Evolutionary conservation across 2,329 filamentous ascomycete species (phyloP).

Genomic region (Paraphoma chrysanthemicola): DNA sequence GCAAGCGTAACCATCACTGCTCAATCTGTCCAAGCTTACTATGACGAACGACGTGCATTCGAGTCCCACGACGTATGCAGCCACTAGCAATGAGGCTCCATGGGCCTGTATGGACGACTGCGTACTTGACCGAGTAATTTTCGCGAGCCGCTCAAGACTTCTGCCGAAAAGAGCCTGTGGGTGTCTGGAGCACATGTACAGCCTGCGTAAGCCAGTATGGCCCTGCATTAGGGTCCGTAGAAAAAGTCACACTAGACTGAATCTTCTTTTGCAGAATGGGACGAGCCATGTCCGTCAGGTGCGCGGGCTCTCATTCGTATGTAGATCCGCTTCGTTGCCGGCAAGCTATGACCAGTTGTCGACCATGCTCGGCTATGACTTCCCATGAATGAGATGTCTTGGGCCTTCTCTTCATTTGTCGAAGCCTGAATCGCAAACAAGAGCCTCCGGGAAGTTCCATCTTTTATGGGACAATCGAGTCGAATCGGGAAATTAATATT

Average conservation of each 20-base stretch:
- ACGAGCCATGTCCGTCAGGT: neutral
- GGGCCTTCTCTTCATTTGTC: neutral
- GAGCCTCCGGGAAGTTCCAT: no score
- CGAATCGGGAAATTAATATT: no score
- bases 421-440: neutral
- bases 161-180: neutral
- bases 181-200: neutral
- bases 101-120: neutral
- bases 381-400: neutral
- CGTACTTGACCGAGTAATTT: neutral
- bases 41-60: neutral
- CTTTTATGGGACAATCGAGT: no score
- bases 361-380: neutral
- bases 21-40: neutral
- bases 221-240: neutral
- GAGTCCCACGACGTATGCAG: neutral
- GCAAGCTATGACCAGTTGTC: neutral
- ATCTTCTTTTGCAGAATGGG: neutral
- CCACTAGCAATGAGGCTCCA: neutral
- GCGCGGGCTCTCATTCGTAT: neutral
- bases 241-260: neutral
- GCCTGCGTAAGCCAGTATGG: neutral
- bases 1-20: neutral
- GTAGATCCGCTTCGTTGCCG: neutral
- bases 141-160: neutral